Evolutionary conservation across 73 alveolate species (phyloP).

Genomic region (Paramecium biaurelia): DNA sequence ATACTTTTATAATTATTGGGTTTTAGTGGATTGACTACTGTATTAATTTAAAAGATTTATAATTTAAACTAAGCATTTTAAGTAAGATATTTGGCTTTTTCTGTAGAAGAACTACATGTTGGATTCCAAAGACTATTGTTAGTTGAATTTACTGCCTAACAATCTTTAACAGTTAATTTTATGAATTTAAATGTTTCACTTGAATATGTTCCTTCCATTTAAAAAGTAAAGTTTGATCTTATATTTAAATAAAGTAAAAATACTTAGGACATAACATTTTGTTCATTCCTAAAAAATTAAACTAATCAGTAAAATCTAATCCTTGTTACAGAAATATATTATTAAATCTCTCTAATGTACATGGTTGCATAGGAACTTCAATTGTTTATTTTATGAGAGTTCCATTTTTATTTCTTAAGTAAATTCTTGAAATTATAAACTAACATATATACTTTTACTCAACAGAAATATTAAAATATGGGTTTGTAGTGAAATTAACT

Average conservation of each 20-base stretch:
- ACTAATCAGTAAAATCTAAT: background rate
- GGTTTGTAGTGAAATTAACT: background rate
- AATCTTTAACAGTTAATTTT: background rate
- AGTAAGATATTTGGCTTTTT: background rate
- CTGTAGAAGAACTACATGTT: background rate
- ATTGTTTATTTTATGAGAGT: background rate
- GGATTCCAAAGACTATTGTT: background rate
- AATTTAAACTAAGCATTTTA: background rate
- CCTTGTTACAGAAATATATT: background rate
- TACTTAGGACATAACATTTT: constrained; percentile 6
- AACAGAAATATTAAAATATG: background rate
- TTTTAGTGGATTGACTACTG: background rate
- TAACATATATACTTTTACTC: background rate
- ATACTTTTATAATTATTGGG: background rate
- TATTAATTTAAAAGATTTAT: background rate
- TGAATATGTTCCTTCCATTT: background rate
- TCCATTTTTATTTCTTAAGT: background rate
- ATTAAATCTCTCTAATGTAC: constrained; percentile 1
- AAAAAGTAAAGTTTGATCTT: background rate
- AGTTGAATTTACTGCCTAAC: background rate
- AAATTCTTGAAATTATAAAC: background rate
- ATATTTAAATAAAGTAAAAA: background rate
- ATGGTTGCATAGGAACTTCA: background rate
- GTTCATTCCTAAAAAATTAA: background rate
- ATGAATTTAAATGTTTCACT: background rate